Conservation (phyloP, 2,329 filamentous ascomycete genomes). For the Fusarium sp. region DNA sequence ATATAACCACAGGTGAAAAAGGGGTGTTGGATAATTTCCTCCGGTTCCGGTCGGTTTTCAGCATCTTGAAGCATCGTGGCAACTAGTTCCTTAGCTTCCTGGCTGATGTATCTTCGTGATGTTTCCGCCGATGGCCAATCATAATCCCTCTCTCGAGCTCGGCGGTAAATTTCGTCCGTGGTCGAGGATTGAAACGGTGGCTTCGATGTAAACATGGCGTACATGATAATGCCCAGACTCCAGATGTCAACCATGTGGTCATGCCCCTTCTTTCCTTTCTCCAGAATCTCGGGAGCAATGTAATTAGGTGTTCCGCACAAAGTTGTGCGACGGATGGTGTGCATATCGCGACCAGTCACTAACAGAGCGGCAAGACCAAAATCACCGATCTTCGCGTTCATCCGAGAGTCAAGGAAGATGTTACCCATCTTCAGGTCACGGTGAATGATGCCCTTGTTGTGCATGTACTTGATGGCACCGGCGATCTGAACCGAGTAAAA, state of each 20-base stretch:
- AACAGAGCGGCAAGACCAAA: slow-evolving; percentile 94
- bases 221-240: slow-evolving; percentile 98
- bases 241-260: slow-evolving; percentile 98
- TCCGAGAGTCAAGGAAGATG: slow-evolving; percentile 90
- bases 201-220: slow-evolving; percentile 95
- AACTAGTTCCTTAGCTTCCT: slow-evolving; percentile 81
- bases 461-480: slow-evolving; percentile 97
- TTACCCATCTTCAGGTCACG: slow-evolving; percentile 98
- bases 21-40: slow-evolving; percentile 79
- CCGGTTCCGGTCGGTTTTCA: slow-evolving; percentile 77
- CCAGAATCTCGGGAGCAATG: slow-evolving; percentile 94
- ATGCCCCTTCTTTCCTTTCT: slow-evolving; percentile 93
- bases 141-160: slow-evolving; percentile 76
- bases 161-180: slow-evolving; percentile 84
- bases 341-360: slow-evolving; percentile 90
- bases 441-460: slow-evolving; percentile 94
- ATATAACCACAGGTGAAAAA: slow-evolving; percentile 84
- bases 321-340: slow-evolving; percentile 84
- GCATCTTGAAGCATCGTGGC: slow-evolving; percentile 79
- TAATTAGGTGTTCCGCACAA: slow-evolving; percentile 98
- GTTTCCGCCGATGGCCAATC: slow-evolving; percentile 78
- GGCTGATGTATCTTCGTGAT: slow-evolving; percentile 74
- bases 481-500: slow-evolving; percentile 95
- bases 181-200: slow-evolving; percentile 95
- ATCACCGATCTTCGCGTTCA: slow-evolving; percentile 98